Conservation (phyloP, 2,329 filamentous ascomycete species). For the Sporothrix brunneoviolacea region DNA sequence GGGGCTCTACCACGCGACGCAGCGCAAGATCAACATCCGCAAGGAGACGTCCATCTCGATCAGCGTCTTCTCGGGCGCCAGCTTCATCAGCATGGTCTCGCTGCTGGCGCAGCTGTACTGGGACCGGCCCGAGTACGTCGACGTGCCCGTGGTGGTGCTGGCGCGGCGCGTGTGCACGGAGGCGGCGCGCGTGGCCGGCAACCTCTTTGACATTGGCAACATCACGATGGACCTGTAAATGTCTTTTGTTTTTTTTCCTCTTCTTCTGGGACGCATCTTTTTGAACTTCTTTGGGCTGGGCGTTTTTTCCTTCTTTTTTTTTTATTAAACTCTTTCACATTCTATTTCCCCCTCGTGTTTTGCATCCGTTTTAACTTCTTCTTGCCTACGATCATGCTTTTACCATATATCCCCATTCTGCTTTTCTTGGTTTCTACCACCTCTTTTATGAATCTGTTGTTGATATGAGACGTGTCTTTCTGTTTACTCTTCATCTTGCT, state of each 20-base stretch:
- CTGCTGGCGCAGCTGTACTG: constrained; percentile 61
- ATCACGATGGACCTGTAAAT: constrained; percentile 17
- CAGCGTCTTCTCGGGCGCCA: constrained; percentile 68
- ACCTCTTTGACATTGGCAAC: constrained; percentile 20
- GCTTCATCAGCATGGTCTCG: constrained; percentile 67
- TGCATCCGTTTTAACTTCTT: neutral
- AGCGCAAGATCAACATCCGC: constrained; percentile 71
- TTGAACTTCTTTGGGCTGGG: neutral
- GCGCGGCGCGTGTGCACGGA: constrained; percentile 19
- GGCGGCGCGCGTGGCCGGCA: constrained; percentile 13
- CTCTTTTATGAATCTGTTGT: too few relatives aligned
- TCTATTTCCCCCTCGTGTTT: neutral
- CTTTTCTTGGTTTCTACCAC: too few relatives aligned
- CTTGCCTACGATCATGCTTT: too few relatives aligned
- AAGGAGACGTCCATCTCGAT: constrained; percentile 74
- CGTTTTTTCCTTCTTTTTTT: neutral
- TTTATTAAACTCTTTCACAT: neutral
- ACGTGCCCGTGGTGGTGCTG: constrained; percentile 50
- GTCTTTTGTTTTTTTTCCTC: neutral
- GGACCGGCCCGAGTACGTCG: constrained; percentile 53
- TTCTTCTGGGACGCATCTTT: too few relatives aligned
- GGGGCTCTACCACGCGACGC: constrained; percentile 67
- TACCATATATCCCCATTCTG: too few relatives aligned
- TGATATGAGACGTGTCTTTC: too few relatives aligned
- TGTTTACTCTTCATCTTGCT: too few relatives aligned